Evolutionary conservation across 139 green algal genomes (phyloP).

Genomic region (Edaphochlamys debaryana): DNA sequence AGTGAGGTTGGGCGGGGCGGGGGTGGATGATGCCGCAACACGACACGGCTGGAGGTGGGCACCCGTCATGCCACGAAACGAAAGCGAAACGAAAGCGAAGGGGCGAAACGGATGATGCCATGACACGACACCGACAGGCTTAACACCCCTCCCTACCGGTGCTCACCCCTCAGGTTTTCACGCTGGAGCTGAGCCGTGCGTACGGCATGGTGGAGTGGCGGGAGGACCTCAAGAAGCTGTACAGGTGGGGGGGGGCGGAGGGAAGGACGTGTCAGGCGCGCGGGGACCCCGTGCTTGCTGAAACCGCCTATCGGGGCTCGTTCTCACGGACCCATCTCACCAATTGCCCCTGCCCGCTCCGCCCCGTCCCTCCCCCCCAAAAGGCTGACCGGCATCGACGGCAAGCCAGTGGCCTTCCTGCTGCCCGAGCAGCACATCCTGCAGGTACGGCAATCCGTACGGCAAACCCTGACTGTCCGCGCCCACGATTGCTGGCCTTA

Average conservation of each 20-base stretch:
- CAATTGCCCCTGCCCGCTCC: too few relatives aligned
- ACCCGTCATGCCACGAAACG: too few relatives aligned
- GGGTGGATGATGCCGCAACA: too few relatives aligned
- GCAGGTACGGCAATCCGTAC: too few relatives aligned
- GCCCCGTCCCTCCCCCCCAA: background rate
- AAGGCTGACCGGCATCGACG: slow-evolving; percentile 74
- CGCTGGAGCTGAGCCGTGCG: slow-evolving; percentile 73
- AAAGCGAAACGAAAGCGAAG: too few relatives aligned
- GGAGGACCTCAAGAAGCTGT: slow-evolving; percentile 87
- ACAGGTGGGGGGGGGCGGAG: slow-evolving; percentile 57
- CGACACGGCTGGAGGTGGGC: too few relatives aligned
- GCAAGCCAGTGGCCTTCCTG: slow-evolving; percentile 74
- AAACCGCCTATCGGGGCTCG: background rate
- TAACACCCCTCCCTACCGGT: background rate
- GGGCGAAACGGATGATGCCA: too few relatives aligned
- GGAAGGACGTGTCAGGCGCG: too few relatives aligned
- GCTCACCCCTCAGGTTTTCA: slow-evolving; percentile 45
- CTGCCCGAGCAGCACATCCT: slow-evolving; percentile 85
- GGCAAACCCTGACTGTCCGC: too few relatives aligned
- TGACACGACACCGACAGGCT: too few relatives aligned
- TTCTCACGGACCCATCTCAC: background rate
- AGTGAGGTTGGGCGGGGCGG: background rate
- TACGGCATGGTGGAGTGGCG: slow-evolving; percentile 80
- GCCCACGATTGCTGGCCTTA: too few relatives aligned
- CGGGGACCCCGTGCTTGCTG: background rate